Conservation (phyloP, 805 yeast species). For the Dipodascus geniculatus region DNA sequence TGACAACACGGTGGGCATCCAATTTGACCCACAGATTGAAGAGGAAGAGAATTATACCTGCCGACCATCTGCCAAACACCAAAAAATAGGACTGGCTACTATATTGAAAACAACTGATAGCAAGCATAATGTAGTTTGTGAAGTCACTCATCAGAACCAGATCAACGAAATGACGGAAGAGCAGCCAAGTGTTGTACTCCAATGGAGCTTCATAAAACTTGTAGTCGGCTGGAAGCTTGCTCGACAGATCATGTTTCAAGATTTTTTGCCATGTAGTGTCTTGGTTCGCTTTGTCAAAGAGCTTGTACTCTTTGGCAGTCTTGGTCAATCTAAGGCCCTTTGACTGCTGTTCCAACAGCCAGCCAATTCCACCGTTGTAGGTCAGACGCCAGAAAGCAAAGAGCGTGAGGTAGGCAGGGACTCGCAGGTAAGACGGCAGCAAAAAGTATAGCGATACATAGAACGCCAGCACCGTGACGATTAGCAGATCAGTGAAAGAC, state of each 20-base stretch:
- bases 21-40: slow-evolving; percentile 78
- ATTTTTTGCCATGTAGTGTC: slow-evolving; percentile 29
- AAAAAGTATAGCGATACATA: slow-evolving; percentile 21
- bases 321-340: slow-evolving; percentile 41
- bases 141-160: slow-evolving; percentile 78
- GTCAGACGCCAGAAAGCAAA: slow-evolving; percentile 66
- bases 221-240: slow-evolving; percentile 32
- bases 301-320: slow-evolving; percentile 34
- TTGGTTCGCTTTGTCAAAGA: slow-evolving; percentile 31
- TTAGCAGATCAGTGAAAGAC: slow-evolving; percentile 51
- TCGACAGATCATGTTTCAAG: slow-evolving; percentile 33
- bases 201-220: slow-evolving; percentile 38
- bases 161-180: slow-evolving; percentile 70
- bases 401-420: slow-evolving; percentile 36
- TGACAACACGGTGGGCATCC: slow-evolving; percentile 79
- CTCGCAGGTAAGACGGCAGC: slow-evolving; percentile 20
- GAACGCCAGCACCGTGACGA: slow-evolving; percentile 34
- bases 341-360: slow-evolving; percentile 54
- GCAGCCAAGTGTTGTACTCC: slow-evolving; percentile 74
- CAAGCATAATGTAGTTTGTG: slow-evolving; percentile 57
- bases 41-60: slow-evolving; percentile 51
- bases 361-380: slow-evolving; percentile 75
- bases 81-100: slow-evolving; percentile 34
- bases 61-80: slow-evolving; percentile 37
- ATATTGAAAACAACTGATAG: slow-evolving; percentile 32